phyloP scores from a whole-genome alignment of 192 early-diverging fungal species.

The Coemansia sp. region DNA sequence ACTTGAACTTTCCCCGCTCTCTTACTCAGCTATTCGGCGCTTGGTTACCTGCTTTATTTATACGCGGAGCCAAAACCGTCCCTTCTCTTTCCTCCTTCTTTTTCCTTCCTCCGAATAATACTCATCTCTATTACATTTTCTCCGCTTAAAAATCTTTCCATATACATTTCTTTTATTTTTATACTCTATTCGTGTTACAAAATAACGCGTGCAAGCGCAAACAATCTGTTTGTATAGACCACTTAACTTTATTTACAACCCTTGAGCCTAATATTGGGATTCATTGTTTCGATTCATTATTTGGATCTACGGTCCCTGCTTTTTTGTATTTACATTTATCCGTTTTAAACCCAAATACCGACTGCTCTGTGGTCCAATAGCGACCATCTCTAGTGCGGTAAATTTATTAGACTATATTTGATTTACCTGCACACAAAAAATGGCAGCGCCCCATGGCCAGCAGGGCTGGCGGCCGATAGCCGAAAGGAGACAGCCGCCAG shows the following conservation, averaged over 20 bases:
- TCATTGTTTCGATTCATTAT: not conserved
- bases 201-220: no score
- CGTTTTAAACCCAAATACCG: not conserved
- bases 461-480: no score
- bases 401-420: not conserved
- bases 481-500: no score
- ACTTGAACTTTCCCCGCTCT: no score
- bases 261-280: not conserved
- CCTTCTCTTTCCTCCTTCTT: not conserved
- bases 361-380: not conserved
- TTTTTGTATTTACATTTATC: not conserved
- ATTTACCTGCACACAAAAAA: not conserved
- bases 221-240: no score
- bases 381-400: not conserved
- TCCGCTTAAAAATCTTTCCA: conserved; percentile 6
- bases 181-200: not conserved
- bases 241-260: not conserved
- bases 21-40: not conserved
- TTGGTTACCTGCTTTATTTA: not conserved
- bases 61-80: no score
- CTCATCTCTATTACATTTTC: not conserved
- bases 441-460: no score
- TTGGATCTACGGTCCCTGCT: conserved; percentile 4
- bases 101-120: not conserved
- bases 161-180: not conserved